Base-by-base conservation (phyloP, 345 rosid species). In the Lumnitzera racemosa region DNA sequence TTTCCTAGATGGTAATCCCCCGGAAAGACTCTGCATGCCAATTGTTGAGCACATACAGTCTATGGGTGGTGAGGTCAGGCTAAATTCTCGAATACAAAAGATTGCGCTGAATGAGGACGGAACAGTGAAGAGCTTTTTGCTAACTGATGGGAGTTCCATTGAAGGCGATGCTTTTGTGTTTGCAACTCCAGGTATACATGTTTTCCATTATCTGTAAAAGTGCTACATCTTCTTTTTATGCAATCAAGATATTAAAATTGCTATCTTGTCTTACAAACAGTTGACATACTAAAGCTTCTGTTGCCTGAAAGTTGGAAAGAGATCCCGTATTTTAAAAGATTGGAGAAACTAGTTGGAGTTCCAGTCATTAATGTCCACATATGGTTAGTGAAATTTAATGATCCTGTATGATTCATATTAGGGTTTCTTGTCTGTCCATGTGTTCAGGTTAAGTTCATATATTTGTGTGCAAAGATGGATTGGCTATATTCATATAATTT, bases 341-440 rank as follows among this genome's bases (percentile, higher is more conserved):
- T 92, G 81, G 96, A 89, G 67, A 92, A 89, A 79, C 76, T 92
- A 77, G 95, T 87, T 54, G 98, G 98, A 63, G 97, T 92, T 53
- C 97, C 98, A 9, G 97, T 89, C 53, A 92, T 92, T 61, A 92
- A 92, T n/a, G 78, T 92, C 68, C 98, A 92, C 66, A 85, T 92
- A 80, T 87, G 98, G 97, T 92, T 59, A 78, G 96, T 87, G 64
- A 76, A 15, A 16, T 67, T 57, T 62, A 17, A 55, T 64, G 2
- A 46, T 11, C 49, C 46, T 47, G 14, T 27, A 3, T 55, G 20
- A 7, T 25, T 55, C 16, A 16, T 2, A 13, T 17, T 10, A 6
- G 27, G 27, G 36, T 29, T 24, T 61, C 24, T 68, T 31, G 47
- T 49, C 54, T 20, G 14, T 15, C 47, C 47, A 27, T 48, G 31